Base-by-base conservation (phyloP, 129 eudicot genomes). In the Daucus carota region DNA sequence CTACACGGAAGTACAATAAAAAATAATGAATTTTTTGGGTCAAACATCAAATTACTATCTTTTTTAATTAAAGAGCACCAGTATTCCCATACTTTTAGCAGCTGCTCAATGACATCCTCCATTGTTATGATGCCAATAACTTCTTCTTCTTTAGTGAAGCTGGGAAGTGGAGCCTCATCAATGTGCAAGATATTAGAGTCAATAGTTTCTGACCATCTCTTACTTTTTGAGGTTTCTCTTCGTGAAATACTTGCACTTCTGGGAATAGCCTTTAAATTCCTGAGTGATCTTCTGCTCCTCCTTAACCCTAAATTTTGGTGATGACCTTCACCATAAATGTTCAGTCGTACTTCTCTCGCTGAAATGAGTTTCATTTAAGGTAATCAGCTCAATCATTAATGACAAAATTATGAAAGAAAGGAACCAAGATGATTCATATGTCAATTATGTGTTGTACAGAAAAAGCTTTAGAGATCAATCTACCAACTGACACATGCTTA, bases 41-140 rank as follows among this genome's bases (percentile, higher is more conserved):
- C 16, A 15, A 43, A 42, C 54, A 72, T 72, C 32, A 43, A 26
- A 43, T 12, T 11, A 2, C 1, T n/a, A n/a, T n/a, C 74, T 40
- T 36, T n/a, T 38, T 33, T 20, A n/a, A 41, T 63, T 63, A 0
- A 38, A 72, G 11, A 72, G 17, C 4, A 20, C 63, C 40, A 50
- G 34, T 48, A 6, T 32, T 50, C 13, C 17, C 75, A 13, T 83
- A 87, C 96, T 16, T 90, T 85, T 40, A 90, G 73, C 44, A 90
- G 86, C 82, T 87, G 90, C 54, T 83, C 87, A 65, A 88, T 84
- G 36, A 72, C 90, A 83, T 89, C 94, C 71, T 90, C 90, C 96
- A 90, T 87, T 60, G 96, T 90, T 75, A 87, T 87, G 32, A 90
- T 85, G 40, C 96, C 96, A 54, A 90, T 54, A 33, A 85, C 96